Base-by-base conservation (phyloP, 495 filamentous ascomycete species). In the Immersiella caudata region DNA sequence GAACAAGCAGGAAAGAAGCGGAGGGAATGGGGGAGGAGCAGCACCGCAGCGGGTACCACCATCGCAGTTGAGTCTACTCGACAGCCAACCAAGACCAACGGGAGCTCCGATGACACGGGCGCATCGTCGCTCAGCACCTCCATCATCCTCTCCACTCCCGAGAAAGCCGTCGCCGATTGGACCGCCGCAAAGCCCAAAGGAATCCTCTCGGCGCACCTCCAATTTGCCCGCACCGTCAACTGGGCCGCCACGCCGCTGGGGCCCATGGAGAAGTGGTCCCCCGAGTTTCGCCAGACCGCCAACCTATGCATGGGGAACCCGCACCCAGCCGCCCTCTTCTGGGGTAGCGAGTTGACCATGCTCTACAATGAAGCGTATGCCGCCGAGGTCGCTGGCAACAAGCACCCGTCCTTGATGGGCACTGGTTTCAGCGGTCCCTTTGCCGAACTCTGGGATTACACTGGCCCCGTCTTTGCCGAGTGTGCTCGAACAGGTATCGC, bases 241-340 rank as follows among this genome's bases (percentile, higher is more conserved):
- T 90, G 88, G 88, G 83, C 84, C 5, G 71, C 78, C 6, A 90
- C 88, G 1, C 70, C 81, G 20, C 78, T 90, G 25, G 88, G 88
- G 1, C 84, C 87, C 0, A 89, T 90, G 36, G 85, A 89, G 62
- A 75, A 75, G 12, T 90, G 88, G 88, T 74, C 78, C 6, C 75
- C 80, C 49, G 87, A 89, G 68, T 77, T 90, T 12, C 80, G 88
- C n/a, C 79, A 84, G 35, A 87, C 87, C 80, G 85, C 84, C 56
- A 86, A 86, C 71, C 69, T 89, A 4, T 85, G 89, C 66, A 89
- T 90, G 88, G 84, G 82, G 9, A 86, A 83, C 67, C 88, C 88
- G 49, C 86, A 89, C 78, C 88, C 88, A 12, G 85, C 85, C 9
- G 87, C 88, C 0, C 36, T 74, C 49, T 81, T 75, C 35, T 77